phyloP scores from a whole-genome alignment of 106 monocot species.

The Vanilla planifolia region DNA sequence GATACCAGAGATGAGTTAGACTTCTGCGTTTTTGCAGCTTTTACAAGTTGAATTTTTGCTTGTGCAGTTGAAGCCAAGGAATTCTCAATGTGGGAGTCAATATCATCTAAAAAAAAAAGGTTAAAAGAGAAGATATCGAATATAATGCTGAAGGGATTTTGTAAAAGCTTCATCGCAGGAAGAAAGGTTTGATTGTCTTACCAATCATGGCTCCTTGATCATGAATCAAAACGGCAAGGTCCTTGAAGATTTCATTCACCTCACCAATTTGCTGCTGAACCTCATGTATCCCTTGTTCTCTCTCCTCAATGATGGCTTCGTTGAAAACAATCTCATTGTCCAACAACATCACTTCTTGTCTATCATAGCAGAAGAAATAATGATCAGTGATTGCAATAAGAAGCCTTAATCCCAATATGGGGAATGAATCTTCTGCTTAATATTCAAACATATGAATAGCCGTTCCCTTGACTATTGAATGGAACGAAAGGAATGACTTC shows the following conservation, averaged over 20 bases:
- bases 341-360: conserved; percentile 65
- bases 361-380: too few relatives aligned
- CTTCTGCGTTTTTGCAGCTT: conserved; percentile 71
- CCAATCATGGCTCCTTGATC: conserved; percentile 80
- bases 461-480: too few relatives aligned
- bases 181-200: too few relatives aligned
- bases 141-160: too few relatives aligned
- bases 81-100: conserved; percentile 61
- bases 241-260: conserved; percentile 88
- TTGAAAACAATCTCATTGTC: conserved; percentile 90
- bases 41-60: conserved; percentile 60
- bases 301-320: conserved; percentile 92
- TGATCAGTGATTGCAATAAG: too few relatives aligned
- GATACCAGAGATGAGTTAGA: conserved; percentile 85
- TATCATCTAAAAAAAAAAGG: conserved; percentile 52
- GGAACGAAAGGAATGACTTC: too few relatives aligned
- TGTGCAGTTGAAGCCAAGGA: conserved; percentile 49
- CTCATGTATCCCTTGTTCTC: conserved; percentile 87
- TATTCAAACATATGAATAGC: too few relatives aligned
- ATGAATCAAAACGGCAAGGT: conserved; percentile 72
- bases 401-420: too few relatives aligned
- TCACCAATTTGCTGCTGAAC: conserved; percentile 89
- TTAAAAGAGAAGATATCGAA: too few relatives aligned
- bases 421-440: too few relatives aligned
- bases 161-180: too few relatives aligned